These are phyloP conservation scores for Chaetomium strumarium DNA, from an alignment of 2,329 filamentous ascomycete genomes.

Conservation along the genomic window DNA sequence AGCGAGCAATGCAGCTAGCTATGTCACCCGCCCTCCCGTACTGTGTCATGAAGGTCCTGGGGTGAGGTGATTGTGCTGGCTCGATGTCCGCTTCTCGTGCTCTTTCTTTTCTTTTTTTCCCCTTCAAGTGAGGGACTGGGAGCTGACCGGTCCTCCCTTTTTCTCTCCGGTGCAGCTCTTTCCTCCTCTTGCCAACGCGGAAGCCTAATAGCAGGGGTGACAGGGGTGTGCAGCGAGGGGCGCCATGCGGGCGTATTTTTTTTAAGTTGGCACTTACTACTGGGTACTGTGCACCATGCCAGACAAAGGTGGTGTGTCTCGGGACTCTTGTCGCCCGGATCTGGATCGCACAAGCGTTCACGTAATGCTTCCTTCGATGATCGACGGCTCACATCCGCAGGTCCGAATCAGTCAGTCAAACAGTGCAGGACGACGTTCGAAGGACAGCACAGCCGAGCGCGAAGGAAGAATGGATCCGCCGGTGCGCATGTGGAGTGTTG, in stretches of 20 bases:
- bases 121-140: background rate
- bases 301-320: slow-evolving; percentile 19
- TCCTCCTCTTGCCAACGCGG: background rate
- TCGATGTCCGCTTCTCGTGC: background rate
- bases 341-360: background rate
- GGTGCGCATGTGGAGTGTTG: background rate
- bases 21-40: background rate
- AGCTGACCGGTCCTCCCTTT: background rate
- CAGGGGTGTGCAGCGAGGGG: slow-evolving; percentile 22
- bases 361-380: slow-evolving; percentile 10
- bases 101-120: background rate
- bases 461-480: background rate
- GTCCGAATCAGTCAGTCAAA: slow-evolving; percentile 6
- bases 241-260: slow-evolving; percentile 26
- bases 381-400: slow-evolving; percentile 8
- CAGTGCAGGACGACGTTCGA: background rate
- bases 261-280: slow-evolving; percentile 37
- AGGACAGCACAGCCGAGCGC: background rate
- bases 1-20: background rate
- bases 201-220: background rate
- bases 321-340: slow-evolving; percentile 8
- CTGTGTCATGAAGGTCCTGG: no score
- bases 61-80: no score
- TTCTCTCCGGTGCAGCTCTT: background rate
- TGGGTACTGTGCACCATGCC: slow-evolving; percentile 34